phyloP scores from a whole-genome alignment of 495 filamentous ascomycete species.

The Daldinia bambusicola region DNA sequence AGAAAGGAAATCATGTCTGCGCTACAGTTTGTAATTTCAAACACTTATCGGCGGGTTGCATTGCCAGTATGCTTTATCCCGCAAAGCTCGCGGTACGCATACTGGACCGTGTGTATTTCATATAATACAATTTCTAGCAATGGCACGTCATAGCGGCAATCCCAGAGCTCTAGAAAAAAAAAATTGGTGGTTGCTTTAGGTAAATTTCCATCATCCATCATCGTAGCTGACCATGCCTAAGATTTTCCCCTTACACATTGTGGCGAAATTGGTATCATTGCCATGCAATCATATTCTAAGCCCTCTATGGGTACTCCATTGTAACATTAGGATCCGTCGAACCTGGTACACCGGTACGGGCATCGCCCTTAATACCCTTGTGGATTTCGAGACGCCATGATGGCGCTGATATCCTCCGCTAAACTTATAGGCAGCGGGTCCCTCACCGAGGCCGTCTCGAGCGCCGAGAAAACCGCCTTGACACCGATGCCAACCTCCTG shows the following conservation, averaged over 20 bases:
- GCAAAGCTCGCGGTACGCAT: background rate
- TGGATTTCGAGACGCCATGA: constrained; percentile 38
- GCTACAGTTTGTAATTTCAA: background rate
- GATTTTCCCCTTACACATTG: background rate
- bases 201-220: too few relatives aligned
- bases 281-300: background rate
- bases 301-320: constrained; percentile 15
- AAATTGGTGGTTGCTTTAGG: too few relatives aligned
- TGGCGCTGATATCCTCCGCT: constrained; percentile 42
- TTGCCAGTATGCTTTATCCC: background rate
- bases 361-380: constrained; percentile 11
- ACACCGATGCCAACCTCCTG: constrained; percentile 41
- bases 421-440: constrained; percentile 39
- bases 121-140: too few relatives aligned
- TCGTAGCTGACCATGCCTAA: background rate
- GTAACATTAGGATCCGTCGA: background rate
- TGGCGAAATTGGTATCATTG: background rate
- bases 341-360: background rate
- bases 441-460: constrained; percentile 34
- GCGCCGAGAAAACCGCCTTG: constrained; percentile 41
- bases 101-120: background rate
- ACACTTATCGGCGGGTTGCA: background rate
- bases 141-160: too few relatives aligned
- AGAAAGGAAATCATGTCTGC: background rate
- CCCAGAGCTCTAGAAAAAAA: too few relatives aligned